Percentiles rank a stretch among this genome's conserved stretches.
phyloP scores from a whole-genome alignment of 805 yeast genomes.

The Candida chilensis region DNA sequence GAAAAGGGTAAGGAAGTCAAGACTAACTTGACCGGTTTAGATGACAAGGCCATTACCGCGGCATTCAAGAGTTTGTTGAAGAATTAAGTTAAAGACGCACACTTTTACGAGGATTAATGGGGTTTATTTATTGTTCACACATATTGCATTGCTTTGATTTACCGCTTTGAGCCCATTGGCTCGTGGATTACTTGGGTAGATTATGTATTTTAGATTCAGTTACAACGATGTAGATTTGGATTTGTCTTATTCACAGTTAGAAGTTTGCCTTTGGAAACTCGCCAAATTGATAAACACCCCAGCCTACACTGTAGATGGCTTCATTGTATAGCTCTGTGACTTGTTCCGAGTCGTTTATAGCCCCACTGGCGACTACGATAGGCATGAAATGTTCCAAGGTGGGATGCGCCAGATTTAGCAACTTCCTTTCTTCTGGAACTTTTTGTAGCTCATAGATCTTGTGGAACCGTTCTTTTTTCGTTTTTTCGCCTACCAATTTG shows the following conservation, averaged over 20 bases:
- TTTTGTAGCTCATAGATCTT: slow-evolving; percentile 24
- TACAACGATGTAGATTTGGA: too few species aligned
- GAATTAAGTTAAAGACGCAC: slow-evolving; percentile 14
- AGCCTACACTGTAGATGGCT: slow-evolving; percentile 43
- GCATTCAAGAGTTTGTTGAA: slow-evolving; percentile 29
- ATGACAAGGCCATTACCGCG: slow-evolving; percentile 26
- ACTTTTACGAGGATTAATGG: slow-evolving; percentile 11
- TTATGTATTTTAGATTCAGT: too few species aligned
- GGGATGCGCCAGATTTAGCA: slow-evolving; percentile 56
- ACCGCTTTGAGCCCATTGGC: too few species aligned
- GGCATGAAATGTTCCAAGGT: slow-evolving; percentile 72
- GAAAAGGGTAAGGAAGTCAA: slow-evolving; percentile 41
- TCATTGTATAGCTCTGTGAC: slow-evolving; percentile 38
- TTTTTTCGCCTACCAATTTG: slow-evolving; percentile 18
- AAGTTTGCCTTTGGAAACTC: too few species aligned
- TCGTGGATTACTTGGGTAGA: too few species aligned
- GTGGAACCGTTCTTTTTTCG: slow-evolving; percentile 18
- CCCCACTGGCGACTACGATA: slow-evolving; percentile 49
- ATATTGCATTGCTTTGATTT: too few species aligned
- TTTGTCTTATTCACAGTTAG: too few species aligned
- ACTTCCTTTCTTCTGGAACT: slow-evolving; percentile 11
- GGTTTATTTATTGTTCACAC: too few species aligned
- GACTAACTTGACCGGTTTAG: slow-evolving; percentile 35
- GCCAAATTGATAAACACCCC: slow-evolving; percentile 58
- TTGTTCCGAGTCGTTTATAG: slow-evolving; percentile 29